Percentiles rank a stretch among this genome's conserved stretches.
Conservation (phyloP, 2,329 filamentous ascomycete genomes). For the Diaporthe sp. region DNA sequence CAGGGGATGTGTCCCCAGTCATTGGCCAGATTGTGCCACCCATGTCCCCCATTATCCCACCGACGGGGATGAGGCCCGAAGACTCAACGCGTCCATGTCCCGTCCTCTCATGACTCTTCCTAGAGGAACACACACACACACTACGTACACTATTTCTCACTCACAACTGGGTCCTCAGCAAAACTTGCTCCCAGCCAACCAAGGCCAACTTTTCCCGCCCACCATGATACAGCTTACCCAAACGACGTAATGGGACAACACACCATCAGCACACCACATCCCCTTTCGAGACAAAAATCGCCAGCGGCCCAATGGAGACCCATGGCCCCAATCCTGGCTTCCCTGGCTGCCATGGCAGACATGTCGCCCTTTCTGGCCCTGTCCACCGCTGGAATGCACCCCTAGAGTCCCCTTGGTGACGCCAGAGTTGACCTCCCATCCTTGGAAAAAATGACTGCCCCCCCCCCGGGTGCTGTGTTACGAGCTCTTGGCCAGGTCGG, state of each 20-base stretch:
- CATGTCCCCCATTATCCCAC: neutral
- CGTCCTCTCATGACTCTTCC: conserved; percentile 3
- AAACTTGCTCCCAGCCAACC: conserved; percentile 25
- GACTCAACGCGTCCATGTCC: neutral
- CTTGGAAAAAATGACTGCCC: conserved; percentile 1
- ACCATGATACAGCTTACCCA: neutral
- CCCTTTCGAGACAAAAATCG: neutral
- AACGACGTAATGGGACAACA: conserved; percentile 30
- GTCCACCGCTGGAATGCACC: conserved; percentile 31
- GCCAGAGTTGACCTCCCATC: conserved; percentile 16
- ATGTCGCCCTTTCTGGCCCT: neutral
- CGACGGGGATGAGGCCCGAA: neutral
- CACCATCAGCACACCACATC: conserved; percentile 10
- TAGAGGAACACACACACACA: neutral
- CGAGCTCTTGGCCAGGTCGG: conserved; percentile 7
- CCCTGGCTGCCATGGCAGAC: neutral
- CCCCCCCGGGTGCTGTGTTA: neutral
- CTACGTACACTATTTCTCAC: neutral
- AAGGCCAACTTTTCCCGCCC: conserved; percentile 18
- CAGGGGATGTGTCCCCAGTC: neutral
- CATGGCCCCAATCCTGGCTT: neutral
- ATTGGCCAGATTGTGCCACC: conserved; percentile 11
- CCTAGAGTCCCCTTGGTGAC: conserved; percentile 30
- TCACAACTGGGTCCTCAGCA: neutral
- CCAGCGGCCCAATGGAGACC: neutral